A percentile compares a stretch with the other conserved stretches of the same genome.
phyloP scores from a whole-genome alignment of 371 early-diverging fungal genomes.

The Rhizopus delemar region DNA sequence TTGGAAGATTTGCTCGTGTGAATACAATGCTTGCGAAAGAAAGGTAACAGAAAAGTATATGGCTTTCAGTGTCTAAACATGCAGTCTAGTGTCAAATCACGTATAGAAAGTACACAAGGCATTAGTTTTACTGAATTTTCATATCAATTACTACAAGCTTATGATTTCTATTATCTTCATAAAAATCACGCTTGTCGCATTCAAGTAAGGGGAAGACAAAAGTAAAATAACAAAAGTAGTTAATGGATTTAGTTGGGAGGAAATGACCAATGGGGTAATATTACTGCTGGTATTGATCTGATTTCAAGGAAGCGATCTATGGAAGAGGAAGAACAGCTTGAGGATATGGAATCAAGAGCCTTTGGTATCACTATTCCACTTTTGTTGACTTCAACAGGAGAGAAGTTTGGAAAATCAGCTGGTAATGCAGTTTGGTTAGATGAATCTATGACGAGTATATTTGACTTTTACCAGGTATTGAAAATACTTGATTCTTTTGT shows the following conservation, averaged over 20 bases:
- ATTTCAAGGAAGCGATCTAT: constrained; percentile 62
- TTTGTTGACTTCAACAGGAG: constrained; percentile 82
- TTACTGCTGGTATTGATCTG: constrained; percentile 90
- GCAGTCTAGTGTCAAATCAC: constrained; percentile 63
- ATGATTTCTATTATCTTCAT: constrained; percentile 89
- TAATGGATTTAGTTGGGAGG: constrained; percentile 77
- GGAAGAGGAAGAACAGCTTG: constrained; percentile 14
- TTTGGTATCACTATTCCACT: constrained; percentile 91
- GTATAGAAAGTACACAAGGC: constrained; percentile 81
- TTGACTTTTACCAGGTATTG: constrained; percentile 88
- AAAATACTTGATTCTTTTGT: background rate
- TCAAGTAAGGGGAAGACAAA: constrained; percentile 50
- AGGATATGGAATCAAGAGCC: constrained; percentile 42
- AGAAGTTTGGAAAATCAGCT: constrained; percentile 95
- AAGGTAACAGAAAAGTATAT: constrained; percentile 45
- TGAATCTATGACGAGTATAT: constrained; percentile 72
- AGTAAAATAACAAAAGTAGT: background rate
- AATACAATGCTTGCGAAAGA: constrained; percentile 87
- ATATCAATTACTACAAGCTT: constrained; percentile 93
- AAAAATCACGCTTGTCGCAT: constrained; percentile 65
- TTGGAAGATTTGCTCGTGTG: constrained; percentile 82
- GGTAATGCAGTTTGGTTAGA: constrained; percentile 96
- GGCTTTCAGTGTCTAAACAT: background rate
- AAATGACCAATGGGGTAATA: constrained; percentile 98
- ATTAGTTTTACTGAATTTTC: constrained; percentile 95